Evolutionary conservation across 805 yeast species (phyloP).

Genomic region (Starmerella lactis-condensi): DNA sequence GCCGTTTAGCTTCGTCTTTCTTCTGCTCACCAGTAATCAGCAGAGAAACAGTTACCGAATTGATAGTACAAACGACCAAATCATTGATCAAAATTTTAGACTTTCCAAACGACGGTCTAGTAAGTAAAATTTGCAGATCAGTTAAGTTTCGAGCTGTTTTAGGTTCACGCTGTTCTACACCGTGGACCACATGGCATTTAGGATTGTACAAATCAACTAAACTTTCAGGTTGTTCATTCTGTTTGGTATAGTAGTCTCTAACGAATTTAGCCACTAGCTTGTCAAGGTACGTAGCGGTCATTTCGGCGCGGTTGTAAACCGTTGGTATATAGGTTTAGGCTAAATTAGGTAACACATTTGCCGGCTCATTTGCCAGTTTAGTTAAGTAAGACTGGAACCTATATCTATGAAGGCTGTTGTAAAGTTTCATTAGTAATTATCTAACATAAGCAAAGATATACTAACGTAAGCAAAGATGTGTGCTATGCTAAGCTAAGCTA

Average conservation of each 20-base stretch:
- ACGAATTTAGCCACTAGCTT: conserved; percentile 26
- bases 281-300: conserved; percentile 4
- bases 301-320: neutral
- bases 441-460: too few relatives aligned
- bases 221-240: conserved; percentile 20
- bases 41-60: conserved; percentile 20
- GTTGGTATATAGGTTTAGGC: too few relatives aligned
- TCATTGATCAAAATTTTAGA: conserved; percentile 24
- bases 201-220: conserved; percentile 24
- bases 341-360: too few relatives aligned
- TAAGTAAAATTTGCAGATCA: too few relatives aligned
- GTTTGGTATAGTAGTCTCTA: conserved; percentile 24
- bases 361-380: too few relatives aligned
- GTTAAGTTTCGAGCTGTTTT: conserved; percentile 14
- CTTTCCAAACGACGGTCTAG: too few relatives aligned
- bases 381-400: too few relatives aligned
- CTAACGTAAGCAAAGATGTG: too few relatives aligned
- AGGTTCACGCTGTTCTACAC: conserved; percentile 23
- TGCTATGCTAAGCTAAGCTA: too few relatives aligned
- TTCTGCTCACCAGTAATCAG: conserved; percentile 27
- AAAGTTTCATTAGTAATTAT: too few relatives aligned
- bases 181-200: conserved; percentile 23
- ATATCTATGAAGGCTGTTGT: too few relatives aligned
- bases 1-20: conserved; percentile 16
- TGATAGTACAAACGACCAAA: conserved; percentile 25